These are phyloP conservation scores for Melastoma malabathricum DNA, from an alignment of 345 rosid genomes.

Conservation along the genomic window DNA sequence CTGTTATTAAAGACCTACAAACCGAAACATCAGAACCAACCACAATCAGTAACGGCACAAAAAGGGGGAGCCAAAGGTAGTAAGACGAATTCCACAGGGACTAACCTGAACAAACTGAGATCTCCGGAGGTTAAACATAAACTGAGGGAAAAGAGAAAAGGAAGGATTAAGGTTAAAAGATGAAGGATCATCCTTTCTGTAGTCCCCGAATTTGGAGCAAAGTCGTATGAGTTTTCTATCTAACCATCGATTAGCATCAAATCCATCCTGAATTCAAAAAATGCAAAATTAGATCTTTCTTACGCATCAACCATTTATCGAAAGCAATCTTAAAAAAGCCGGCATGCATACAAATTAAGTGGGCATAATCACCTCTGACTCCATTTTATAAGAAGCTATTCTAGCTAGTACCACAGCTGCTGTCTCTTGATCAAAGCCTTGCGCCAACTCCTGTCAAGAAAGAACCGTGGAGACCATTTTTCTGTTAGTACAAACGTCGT, in stretches of 20 bases:
- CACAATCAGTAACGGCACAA: too few relatives aligned
- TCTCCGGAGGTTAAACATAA: constrained; percentile 90
- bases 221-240: constrained; percentile 88
- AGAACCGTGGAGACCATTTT: too few relatives aligned
- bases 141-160: constrained; percentile 97
- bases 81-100: background rate
- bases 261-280: constrained; percentile 62
- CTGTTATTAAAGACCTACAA: constrained; percentile 91
- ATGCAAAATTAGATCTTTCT: too few relatives aligned
- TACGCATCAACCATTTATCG: too few relatives aligned
- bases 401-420: constrained; percentile 97
- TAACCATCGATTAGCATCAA: constrained; percentile 98
- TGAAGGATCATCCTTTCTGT: constrained; percentile 88
- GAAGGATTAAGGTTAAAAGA: constrained; percentile 82
- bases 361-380: constrained; percentile 48
- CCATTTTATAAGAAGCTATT: constrained; percentile 85
- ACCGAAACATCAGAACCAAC: background rate
- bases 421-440: constrained; percentile 97
- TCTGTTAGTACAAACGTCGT: too few relatives aligned
- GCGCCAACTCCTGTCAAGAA: constrained; percentile 56
- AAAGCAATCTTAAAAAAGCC: too few relatives aligned
- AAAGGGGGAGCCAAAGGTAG: background rate
- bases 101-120: constrained; percentile 97
- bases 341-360: too few relatives aligned
- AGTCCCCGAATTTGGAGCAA: constrained; percentile 93